A percentile compares a stretch with the other conserved stretches of the same genome.
Evolutionary conservation across 2,329 filamentous ascomycete genomes (phyloP).

Genomic region (Hypomyces rosellus): DNA sequence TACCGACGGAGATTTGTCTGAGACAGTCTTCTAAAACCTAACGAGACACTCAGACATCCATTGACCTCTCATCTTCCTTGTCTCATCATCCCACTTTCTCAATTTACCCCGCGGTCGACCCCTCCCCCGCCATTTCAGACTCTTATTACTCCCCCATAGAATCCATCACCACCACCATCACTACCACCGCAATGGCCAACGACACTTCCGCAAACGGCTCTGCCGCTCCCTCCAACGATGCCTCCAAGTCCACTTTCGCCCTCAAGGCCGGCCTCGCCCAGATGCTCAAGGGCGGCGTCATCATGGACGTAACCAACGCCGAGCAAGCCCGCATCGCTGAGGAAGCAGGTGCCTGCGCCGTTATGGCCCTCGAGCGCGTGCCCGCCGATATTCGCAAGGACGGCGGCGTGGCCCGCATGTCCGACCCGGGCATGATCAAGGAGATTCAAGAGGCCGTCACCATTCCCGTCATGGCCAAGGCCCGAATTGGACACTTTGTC

Average conservation of each 20-base stretch:
- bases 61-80: not conserved
- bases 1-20: no score
- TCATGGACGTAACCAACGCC: slow-evolving; percentile 97
- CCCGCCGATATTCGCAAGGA: slow-evolving; percentile 90
- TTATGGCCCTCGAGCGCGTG: slow-evolving; percentile 98
- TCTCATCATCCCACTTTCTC: not conserved
- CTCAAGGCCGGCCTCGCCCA: slow-evolving; percentile 94
- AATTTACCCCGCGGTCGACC: not conserved
- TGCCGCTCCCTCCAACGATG: slow-evolving; percentile 24
- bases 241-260: slow-evolving; percentile 57
- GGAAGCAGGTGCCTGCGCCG: slow-evolving; percentile 88
- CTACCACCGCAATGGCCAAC: slow-evolving; percentile 30
- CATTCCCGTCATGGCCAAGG: slow-evolving; percentile 99
- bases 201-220: slow-evolving; percentile 23
- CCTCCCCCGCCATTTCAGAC: not conserved
- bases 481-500: slow-evolving; percentile 93
- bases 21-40: not conserved
- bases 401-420: slow-evolving; percentile 95
- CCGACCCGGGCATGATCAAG: slow-evolving; percentile 87
- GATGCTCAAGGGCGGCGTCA: slow-evolving; percentile 98
- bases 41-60: no score
- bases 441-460: slow-evolving; percentile 93
- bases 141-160: not conserved
- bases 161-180: not conserved
- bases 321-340: slow-evolving; percentile 95